Evolutionary conservation across 805 yeast genomes (phyloP).

Genomic region (Lachancea nothofagi): DNA sequence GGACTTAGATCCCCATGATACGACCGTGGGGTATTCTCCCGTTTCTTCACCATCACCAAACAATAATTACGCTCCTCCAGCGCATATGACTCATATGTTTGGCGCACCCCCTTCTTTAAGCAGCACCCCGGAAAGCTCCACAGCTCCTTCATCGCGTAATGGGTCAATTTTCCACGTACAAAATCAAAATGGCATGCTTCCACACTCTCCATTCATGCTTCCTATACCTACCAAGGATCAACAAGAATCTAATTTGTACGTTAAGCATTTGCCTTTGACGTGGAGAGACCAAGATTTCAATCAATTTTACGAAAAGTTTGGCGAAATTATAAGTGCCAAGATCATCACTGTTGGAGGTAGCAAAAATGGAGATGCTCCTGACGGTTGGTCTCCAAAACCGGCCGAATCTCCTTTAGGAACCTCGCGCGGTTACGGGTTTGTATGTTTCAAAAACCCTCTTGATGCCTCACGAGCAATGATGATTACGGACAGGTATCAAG

Average conservation of each 20-base stretch:
- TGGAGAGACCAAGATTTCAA: conserved; percentile 51
- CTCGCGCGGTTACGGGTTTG: conserved; percentile 79
- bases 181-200: conserved; percentile 3
- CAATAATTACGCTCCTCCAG: neutral
- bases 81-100: conserved; percentile 7
- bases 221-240: conserved; percentile 38
- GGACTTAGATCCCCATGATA: conserved; percentile 1
- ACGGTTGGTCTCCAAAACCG: conserved; percentile 6
- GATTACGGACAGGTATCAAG: conserved; percentile 35
- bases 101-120: conserved; percentile 11
- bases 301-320: conserved; percentile 41
- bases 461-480: conserved; percentile 67
- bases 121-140: conserved; percentile 8
- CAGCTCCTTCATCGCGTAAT: conserved; percentile 11
- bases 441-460: conserved; percentile 60
- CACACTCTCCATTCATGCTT: conserved; percentile 11
- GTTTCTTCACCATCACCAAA: conserved; percentile 11
- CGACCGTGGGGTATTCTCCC: conserved; percentile 5
- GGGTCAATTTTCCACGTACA: conserved; percentile 7
- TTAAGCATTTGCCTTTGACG: conserved; percentile 53
- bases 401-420: conserved; percentile 18
- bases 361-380: conserved; percentile 12
- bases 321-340: conserved; percentile 50
- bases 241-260: conserved; percentile 70
- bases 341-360: conserved; percentile 44